Percentiles rank a stretch among this genome's conserved stretches.
Evolutionary conservation across 108 stramenopile species (phyloP).

Genomic region (Seminavis robusta): DNA sequence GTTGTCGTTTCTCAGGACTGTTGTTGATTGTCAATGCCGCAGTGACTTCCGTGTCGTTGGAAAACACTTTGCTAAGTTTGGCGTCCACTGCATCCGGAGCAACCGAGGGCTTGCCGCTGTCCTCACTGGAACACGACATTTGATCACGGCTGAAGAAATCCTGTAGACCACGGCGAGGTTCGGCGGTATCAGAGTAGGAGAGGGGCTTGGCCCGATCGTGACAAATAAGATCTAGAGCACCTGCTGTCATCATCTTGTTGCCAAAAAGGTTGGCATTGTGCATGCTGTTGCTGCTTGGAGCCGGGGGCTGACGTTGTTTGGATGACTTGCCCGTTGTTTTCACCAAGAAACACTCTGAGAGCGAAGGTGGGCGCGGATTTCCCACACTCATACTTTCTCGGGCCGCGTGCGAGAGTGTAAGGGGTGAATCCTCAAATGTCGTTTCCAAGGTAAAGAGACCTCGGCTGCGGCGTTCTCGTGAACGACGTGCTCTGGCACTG

Average conservation of each 20-base stretch:
- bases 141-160: neutral
- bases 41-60: neutral
- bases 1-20: neutral
- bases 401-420: too few relatives aligned
- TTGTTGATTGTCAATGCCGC: neutral
- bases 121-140: neutral
- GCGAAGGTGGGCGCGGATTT: too few relatives aligned
- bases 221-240: slow-evolving; percentile 8
- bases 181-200: neutral
- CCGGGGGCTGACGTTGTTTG: too few relatives aligned
- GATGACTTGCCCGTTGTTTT: too few relatives aligned
- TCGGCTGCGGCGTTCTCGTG: too few relatives aligned
- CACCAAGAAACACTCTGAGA: too few relatives aligned
- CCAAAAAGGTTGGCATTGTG: slow-evolving; percentile 4
- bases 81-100: slow-evolving; percentile 13
- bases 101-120: slow-evolving; percentile 14
- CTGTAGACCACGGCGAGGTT: neutral
- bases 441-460: too few relatives aligned
- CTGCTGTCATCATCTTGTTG: slow-evolving; percentile 8
- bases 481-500: too few relatives aligned
- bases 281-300: too few relatives aligned
- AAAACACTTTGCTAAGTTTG: slow-evolving; percentile 19
- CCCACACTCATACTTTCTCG: too few relatives aligned
- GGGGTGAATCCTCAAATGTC: too few relatives aligned
- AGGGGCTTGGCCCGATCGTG: neutral